A percentile compares a stretch with the other conserved stretches of the same genome.
These are phyloP conservation scores for Larix kaempferi DNA, from an alignment of 75 land plant species.

Conservation along the genomic window DNA sequence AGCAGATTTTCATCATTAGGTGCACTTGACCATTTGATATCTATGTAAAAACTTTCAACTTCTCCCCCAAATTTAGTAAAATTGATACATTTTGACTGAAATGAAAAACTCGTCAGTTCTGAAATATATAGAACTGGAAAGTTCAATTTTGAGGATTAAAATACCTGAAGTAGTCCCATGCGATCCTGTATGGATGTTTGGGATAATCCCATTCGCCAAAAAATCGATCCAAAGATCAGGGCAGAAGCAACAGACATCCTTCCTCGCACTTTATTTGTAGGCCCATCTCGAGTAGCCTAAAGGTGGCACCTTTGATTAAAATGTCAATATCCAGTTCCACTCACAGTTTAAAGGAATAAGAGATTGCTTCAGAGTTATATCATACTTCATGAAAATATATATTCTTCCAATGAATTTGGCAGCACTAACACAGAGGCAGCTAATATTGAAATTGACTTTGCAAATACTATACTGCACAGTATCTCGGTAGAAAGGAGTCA, in stretches of 20 bases:
- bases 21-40: background rate
- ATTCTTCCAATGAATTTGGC: background rate
- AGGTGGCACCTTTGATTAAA: background rate
- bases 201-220: slow-evolving; percentile 94
- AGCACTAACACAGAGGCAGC: background rate
- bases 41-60: background rate
- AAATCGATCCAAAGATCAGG: slow-evolving; percentile 94
- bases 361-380: background rate
- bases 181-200: slow-evolving; percentile 99
- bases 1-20: background rate
- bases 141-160: background rate
- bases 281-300: slow-evolving; percentile 89
- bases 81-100: background rate
- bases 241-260: slow-evolving; percentile 96
- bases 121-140: background rate
- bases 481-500: background rate
- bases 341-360: slow-evolving; percentile 2
- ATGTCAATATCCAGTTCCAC: background rate
- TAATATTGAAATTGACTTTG: background rate
- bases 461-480: background rate
- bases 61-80: background rate
- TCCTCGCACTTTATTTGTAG: slow-evolving; percentile 91
- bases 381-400: background rate
- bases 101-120: background rate
- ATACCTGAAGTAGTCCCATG: slow-evolving; percentile 97